These are phyloP conservation scores for Candida mattraensis DNA, from an alignment of 805 yeast genomes.

Conservation along the genomic window DNA sequence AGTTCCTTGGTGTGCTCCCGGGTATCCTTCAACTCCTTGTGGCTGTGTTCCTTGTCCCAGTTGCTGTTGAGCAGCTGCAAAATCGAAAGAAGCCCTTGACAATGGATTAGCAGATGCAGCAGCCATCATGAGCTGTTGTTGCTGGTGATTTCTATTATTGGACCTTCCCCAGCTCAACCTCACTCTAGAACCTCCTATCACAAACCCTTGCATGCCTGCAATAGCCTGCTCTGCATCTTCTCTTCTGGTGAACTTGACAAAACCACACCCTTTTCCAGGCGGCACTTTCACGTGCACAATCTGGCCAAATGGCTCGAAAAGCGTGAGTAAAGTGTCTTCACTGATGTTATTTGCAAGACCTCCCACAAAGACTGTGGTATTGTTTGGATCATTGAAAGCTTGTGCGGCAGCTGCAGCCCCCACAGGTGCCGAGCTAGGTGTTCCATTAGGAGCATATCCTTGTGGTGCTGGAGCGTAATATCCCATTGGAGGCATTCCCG, in stretches of 20 bases:
- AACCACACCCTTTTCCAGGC: slow-evolving; percentile 78
- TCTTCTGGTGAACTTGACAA: slow-evolving; percentile 63
- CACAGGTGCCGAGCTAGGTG: slow-evolving; percentile 8
- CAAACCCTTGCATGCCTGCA: slow-evolving; percentile 75
- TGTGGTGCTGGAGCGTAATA: slow-evolving; percentile 23
- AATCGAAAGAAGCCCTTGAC: slow-evolving; percentile 26
- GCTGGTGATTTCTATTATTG: slow-evolving; percentile 24
- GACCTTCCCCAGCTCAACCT: slow-evolving; percentile 76
- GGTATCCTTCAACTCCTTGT: slow-evolving; percentile 18
- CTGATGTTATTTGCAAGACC: slow-evolving; percentile 65
- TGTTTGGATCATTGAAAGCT: slow-evolving; percentile 55
- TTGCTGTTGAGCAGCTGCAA: slow-evolving; percentile 20
- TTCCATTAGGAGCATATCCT: slow-evolving; percentile 17
- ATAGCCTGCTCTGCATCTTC: slow-evolving; percentile 79
- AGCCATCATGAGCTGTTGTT: slow-evolving; percentile 21
- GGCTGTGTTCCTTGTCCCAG: slow-evolving; percentile 18
- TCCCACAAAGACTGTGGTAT: slow-evolving; percentile 71
- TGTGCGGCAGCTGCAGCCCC: slow-evolving; percentile 22
- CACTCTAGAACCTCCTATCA: slow-evolving; percentile 71
- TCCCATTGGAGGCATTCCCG: slow-evolving; percentile 26
- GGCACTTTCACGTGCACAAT: slow-evolving; percentile 73
- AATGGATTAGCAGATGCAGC: slow-evolving; percentile 20
- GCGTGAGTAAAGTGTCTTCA: slow-evolving; percentile 57
- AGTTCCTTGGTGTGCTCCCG: slow-evolving; percentile 15
- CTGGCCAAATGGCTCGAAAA: slow-evolving; percentile 74